These are phyloP conservation scores for Lanmaoa pseudosensibilis DNA, from an alignment of 768 basidiomycete species.

Conservation along the genomic window DNA sequence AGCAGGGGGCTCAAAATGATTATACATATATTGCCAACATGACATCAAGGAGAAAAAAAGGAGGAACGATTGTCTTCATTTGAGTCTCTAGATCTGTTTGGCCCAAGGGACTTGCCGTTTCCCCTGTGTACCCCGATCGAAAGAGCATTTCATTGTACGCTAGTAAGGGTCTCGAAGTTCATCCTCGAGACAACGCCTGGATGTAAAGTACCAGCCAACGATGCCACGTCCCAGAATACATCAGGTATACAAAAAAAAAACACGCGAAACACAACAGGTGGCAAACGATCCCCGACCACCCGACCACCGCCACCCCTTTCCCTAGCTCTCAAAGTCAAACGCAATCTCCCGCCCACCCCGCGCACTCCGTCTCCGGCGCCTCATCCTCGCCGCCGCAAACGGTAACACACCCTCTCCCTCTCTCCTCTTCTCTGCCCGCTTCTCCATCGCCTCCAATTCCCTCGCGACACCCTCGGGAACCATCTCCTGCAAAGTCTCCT, in stretches of 20 bases:
- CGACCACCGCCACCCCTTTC: too few species aligned
- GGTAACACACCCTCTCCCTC: constrained; percentile 8
- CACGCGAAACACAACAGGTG: too few species aligned
- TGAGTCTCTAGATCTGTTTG: too few species aligned
- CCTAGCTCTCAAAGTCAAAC: constrained; percentile 10
- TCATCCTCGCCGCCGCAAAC: constrained; percentile 29
- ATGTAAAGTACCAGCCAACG: neutral
- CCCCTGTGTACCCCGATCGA: too few species aligned
- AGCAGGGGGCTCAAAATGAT: too few species aligned
- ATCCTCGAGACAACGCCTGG: neutral
- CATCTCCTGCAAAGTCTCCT: constrained; percentile 22
- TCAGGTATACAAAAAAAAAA: neutral
- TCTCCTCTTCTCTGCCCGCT: neutral
- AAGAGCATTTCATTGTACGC: too few species aligned
- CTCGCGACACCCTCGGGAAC: constrained; percentile 4
- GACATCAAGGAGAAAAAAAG: too few species aligned
- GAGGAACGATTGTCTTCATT: too few species aligned
- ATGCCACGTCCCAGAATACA: too few species aligned
- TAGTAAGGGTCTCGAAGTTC: neutral
- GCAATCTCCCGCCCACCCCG: constrained; percentile 20
- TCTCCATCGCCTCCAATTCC: neutral
- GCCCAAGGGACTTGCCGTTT: too few species aligned
- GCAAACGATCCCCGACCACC: neutral
- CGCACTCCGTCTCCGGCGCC: constrained; percentile 18
- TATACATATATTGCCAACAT: too few species aligned